Evolutionary conservation across 2,329 filamentous ascomycete species (phyloP), one percentile per base, ranked within the genome.

Genomic region (Penicillium griseofulvum): DNA sequence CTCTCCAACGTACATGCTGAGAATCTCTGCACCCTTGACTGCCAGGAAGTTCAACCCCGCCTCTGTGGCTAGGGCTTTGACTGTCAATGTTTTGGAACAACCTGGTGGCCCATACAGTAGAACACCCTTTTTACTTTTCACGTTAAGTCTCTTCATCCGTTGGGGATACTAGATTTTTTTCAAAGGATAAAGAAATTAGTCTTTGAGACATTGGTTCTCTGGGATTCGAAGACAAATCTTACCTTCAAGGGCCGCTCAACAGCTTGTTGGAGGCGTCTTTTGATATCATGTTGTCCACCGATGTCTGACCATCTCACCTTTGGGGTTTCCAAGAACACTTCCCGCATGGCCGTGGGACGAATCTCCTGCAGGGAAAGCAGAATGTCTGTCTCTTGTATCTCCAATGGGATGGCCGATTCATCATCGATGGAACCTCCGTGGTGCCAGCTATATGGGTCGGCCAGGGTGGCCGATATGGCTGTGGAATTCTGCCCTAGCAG

Each of bases 1-100:
- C 72, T 97, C 93, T 58, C 93, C 93, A 17, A 97, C 92, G 73
- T 97, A 97, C 90, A 96, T 96, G 75, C 91, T 95, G 57, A 96
- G 86, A 12, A 97, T 83, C 74, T 97, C 93, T 34, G 91, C 91
- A 26, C 91, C 93, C 75, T 97, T 96, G 62, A 97, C 90, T 9
- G 91, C 88, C 69, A 97, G 87, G 79, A 97, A 97, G 72, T 97
- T 97, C 74, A 95, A 87, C 4, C 89, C 88, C 29, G 90, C 90
- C 71, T 95, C 91, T 7, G 91, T 96, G 16, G 93, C 93, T 64
- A 96, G 84, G 28, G 93, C 93, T 71, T 96, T 91, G 0, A 93
- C 93, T 0, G 87, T 91, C 70, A 97, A 84, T 0, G 93, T 97
- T 76, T 97, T 97, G 60, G 91, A 95, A 75, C 93, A 97, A 4